Evolutionary conservation across 768 basidiomycete species (phyloP).

Genomic region (Calocybe indica): DNA sequence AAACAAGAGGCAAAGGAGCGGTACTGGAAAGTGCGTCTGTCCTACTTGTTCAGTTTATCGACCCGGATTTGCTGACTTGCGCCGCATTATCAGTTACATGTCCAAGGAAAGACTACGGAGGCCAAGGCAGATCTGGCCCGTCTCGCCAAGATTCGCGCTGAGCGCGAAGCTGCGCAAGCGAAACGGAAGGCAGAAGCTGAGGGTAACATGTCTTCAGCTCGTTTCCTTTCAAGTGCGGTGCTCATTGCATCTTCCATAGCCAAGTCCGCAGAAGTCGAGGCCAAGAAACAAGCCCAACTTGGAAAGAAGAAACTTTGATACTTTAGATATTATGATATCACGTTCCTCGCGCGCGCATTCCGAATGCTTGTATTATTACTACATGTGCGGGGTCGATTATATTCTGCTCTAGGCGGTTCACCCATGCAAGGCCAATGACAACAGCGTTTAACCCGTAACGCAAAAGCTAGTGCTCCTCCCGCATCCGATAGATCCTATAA

Average conservation of each 20-base stretch:
- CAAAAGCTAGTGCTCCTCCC: conserved; percentile 14
- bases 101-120: conserved; percentile 83
- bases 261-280: conserved; percentile 57
- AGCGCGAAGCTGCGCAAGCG: conserved; percentile 83
- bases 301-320: conserved; percentile 16
- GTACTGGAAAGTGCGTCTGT: conserved; percentile 70
- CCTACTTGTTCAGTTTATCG: neutral
- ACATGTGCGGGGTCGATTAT: neutral
- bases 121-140: conserved; percentile 86
- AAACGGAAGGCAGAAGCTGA: conserved; percentile 87
- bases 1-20: conserved; percentile 84
- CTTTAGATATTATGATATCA: neutral
- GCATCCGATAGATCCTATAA: conserved; percentile 24
- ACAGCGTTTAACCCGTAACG: neutral
- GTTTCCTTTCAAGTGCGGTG: neutral
- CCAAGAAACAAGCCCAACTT: conserved; percentile 47
- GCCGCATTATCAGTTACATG: conserved; percentile 45
- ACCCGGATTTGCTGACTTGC: neutral
- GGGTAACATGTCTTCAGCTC: conserved; percentile 37
- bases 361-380: neutral
- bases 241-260: conserved; percentile 29
- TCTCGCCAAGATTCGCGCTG: conserved; percentile 78
- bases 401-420: no score
- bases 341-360: no score
- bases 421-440: neutral